Base-by-base conservation (phyloP, 192 early-diverging fungal species). In the Irineochytrium annulatum region DNA sequence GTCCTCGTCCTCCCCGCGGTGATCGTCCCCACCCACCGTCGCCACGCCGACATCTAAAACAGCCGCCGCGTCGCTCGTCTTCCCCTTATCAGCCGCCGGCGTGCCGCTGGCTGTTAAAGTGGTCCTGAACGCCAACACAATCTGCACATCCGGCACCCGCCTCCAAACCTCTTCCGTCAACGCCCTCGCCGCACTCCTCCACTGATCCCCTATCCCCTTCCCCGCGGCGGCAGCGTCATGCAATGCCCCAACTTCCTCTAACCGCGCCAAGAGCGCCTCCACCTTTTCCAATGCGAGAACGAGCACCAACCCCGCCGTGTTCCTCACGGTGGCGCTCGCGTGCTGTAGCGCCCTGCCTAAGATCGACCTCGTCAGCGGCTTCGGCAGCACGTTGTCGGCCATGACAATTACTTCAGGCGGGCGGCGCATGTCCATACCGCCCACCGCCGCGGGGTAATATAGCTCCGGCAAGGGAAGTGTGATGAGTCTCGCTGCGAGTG, bases 361-460 rank as follows among this genome's bases (percentile, higher is more conserved):
- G 3, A 83, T 55, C 1, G 65, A 31, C 6, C 86, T 83, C 57
- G 72, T 77, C 22, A 85, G 71, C 0, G 72, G 57, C 30, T 62
- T 46, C 6, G 90, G 90, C 3, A 91, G 65, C 39, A 91, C 82
- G 62, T 89, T 91, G 16, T 88, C 85, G 4, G 81, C 76, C 22
- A 90, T 71, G 28, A 62, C 74, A 2, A 62, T 54, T 5, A 82
- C 60, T n/a, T 67, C 62, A 19, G 90, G 90, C 43, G 90, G 86
- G 24, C 54, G 72, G 34, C 58, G 57, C 52, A 57, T 52, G 65
- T 67, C 57, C 75, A 37, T 59, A 60, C 46, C 59, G 61, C 51
- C 63, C 74, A 41, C 44, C 64, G 43, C 55, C 68, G 32, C 22
- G 22, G 61, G 48, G 24, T 57, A 28, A 61, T 58, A 17, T 68